A percentile compares a stretch with the other conserved stretches of the same genome.
phyloP scores from a whole-genome alignment of 140 eudicot species.

The Anethum foeniculum region DNA sequence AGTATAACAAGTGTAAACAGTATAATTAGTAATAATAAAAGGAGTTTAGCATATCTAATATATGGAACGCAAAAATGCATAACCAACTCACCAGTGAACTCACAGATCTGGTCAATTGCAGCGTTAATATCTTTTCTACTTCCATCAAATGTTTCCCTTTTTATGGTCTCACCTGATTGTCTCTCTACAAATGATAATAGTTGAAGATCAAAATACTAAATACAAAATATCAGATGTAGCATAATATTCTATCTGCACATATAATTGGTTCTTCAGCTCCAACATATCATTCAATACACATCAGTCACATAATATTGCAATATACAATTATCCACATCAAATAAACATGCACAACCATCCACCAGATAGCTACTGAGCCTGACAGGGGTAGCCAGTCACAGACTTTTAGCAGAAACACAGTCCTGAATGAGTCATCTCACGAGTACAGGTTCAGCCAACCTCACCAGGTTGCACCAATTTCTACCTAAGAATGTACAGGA shows the following conservation, averaged over 20 bases:
- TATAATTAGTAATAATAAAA: background rate
- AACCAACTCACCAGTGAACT: conserved; percentile 68
- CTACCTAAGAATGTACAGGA: background rate
- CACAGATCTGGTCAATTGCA: conserved; percentile 88
- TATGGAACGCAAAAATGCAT: background rate
- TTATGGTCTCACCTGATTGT: conserved; percentile 35
- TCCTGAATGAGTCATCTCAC: background rate
- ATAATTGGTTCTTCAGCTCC: background rate
- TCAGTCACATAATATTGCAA: background rate
- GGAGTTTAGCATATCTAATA: background rate
- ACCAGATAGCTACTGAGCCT: background rate
- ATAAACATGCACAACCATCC: background rate
- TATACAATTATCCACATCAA: background rate
- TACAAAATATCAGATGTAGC: background rate
- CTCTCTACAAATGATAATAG: conserved; percentile 29
- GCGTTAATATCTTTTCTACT: conserved; percentile 94
- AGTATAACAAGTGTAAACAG: background rate
- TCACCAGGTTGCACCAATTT: background rate
- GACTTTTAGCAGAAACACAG: background rate
- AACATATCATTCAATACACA: background rate
- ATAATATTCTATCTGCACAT: background rate
- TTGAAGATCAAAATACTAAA: background rate
- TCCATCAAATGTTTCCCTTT: conserved; percentile 78
- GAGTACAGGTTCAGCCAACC: background rate
- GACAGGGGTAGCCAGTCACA: background rate